phyloP scores from a whole-genome alignment of 2,329 filamentous ascomycete genomes.

The Scedosporium aurantiacum region DNA sequence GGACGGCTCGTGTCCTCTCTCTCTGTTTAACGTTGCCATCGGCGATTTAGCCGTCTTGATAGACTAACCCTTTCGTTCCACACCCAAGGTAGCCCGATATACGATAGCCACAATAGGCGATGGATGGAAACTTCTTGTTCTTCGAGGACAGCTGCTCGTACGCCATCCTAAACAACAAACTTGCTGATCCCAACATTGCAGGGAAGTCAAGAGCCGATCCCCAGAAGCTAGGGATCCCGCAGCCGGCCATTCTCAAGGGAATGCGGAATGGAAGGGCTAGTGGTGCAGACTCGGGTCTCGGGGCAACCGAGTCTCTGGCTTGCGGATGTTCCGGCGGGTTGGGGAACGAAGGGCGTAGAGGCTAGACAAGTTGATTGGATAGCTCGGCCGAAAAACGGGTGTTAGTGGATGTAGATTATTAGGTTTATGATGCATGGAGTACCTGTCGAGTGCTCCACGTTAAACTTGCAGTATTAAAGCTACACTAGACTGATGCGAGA shows the following conservation, averaged over 20 bases:
- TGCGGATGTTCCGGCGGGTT: not conserved
- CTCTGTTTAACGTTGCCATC: too few species aligned
- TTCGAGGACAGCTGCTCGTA: too few species aligned
- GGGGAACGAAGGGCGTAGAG: not conserved
- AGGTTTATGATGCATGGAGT: too few species aligned
- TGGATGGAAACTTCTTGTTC: not conserved
- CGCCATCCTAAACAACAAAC: not conserved
- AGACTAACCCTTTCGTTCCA: too few species aligned
- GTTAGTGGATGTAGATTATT: too few species aligned
- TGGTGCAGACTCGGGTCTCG: not conserved
- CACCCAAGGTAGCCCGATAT: too few species aligned
- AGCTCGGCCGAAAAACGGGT: too few species aligned
- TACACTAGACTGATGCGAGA: too few species aligned
- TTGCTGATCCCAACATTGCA: not conserved
- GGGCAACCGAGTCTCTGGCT: not conserved
- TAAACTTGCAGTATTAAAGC: too few species aligned
- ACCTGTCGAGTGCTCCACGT: too few species aligned
- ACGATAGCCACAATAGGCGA: not conserved
- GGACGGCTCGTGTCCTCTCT: not conserved
- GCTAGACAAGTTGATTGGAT: not conserved
- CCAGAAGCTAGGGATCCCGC: not conserved
- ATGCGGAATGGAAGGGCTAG: not conserved
- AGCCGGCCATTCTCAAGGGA: not conserved
- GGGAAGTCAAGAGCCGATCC: not conserved
- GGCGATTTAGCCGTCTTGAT: too few species aligned